Evolutionary conservation across 345 rosid genomes (phyloP).

Genomic region (Ailanthus altissimus): DNA sequence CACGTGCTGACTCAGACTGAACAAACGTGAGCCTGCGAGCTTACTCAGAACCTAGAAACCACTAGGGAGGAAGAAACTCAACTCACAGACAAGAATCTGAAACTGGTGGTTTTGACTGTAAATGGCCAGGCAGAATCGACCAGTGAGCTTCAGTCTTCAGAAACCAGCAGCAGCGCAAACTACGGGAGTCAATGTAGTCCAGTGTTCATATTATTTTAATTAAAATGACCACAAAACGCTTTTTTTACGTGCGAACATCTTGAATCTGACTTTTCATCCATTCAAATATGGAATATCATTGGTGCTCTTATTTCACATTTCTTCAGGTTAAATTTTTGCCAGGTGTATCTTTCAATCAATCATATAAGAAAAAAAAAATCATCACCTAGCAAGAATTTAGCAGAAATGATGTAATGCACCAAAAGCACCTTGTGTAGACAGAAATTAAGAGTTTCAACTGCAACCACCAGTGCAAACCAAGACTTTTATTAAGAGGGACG

Average conservation of each 20-base stretch:
- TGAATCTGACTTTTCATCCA: not conserved
- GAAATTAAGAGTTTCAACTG: not conserved
- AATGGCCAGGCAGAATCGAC: not conserved
- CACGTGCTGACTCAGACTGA: not conserved
- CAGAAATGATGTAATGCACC: too few species aligned
- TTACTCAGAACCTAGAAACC: not conserved
- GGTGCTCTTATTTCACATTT: too few species aligned
- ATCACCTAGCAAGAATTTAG: too few species aligned
- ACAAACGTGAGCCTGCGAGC: too few species aligned
- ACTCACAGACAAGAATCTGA: not conserved
- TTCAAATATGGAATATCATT: too few species aligned
- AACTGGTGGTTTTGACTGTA: not conserved
- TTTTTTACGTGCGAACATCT: not conserved
- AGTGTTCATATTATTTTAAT: not conserved
- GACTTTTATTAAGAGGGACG: too few species aligned
- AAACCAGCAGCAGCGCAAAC: conserved; percentile 20
- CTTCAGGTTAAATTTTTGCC: too few species aligned
- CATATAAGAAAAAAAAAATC: too few species aligned
- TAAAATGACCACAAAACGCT: not conserved
- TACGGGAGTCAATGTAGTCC: conserved; percentile 23
- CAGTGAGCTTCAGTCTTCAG: not conserved
- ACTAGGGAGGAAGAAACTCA: not conserved
- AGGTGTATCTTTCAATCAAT: too few species aligned
- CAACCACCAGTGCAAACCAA: too few species aligned
- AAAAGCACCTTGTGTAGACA: not conserved